These are phyloP conservation scores for Crassisporium funariophilum DNA, from an alignment of 768 basidiomycete species.

Conservation along the genomic window DNA sequence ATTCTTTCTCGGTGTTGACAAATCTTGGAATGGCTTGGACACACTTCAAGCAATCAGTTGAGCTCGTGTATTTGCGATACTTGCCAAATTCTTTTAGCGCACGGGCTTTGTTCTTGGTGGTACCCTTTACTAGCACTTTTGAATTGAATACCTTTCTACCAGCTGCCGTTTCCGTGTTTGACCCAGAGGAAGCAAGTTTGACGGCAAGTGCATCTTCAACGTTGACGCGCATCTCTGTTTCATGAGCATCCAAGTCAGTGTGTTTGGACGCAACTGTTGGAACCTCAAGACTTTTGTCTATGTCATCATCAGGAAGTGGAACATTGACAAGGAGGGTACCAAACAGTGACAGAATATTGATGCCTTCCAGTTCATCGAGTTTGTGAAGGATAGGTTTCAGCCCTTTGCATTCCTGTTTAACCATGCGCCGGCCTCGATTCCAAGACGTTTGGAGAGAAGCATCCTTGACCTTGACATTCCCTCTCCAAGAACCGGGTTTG, in stretches of 20 bases:
- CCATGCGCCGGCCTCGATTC: slow-evolving; percentile 24
- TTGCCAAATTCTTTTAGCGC: slow-evolving; percentile 12
- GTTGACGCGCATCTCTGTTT: slow-evolving; percentile 13
- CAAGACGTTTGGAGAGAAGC: slow-evolving; percentile 32
- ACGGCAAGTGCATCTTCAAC: slow-evolving; percentile 14
- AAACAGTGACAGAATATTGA: slow-evolving; percentile 17
- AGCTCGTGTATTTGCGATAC: slow-evolving; percentile 14
- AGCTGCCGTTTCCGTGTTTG: background rate
- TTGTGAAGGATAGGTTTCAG: background rate
- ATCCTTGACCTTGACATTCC: slow-evolving; percentile 27
- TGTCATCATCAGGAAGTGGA: slow-evolving; percentile 17
- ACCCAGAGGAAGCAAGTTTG: background rate
- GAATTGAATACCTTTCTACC: background rate
- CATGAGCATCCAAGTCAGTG: background rate
- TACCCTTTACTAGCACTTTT: slow-evolving; percentile 7
- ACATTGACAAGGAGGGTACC: slow-evolving; percentile 15
- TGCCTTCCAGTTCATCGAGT: slow-evolving; percentile 1
- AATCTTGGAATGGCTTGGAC: slow-evolving; percentile 17
- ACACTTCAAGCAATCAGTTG: slow-evolving; percentile 19
- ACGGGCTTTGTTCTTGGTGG: slow-evolving; percentile 12
- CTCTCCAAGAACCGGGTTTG: slow-evolving; percentile 36
- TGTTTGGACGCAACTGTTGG: background rate
- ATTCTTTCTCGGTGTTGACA: background rate
- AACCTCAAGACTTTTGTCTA: slow-evolving; percentile 23
- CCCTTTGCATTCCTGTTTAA: slow-evolving; percentile 15